Evolutionary conservation across 2,329 filamentous ascomycete genomes (phyloP).

Genomic region (Neofusicoccum kwambonambiense): DNA sequence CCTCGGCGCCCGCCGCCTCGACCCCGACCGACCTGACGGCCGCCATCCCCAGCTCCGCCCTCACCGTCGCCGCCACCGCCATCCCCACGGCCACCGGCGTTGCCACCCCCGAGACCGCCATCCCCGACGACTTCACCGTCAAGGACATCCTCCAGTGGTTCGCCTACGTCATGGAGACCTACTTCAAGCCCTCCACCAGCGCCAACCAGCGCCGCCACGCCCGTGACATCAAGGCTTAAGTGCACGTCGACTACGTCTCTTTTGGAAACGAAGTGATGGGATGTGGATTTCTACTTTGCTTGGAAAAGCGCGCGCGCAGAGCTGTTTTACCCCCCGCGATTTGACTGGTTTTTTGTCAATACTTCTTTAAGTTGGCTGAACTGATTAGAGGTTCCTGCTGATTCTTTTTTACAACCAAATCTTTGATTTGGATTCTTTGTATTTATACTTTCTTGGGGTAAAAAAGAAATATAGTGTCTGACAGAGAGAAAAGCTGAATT

Average conservation of each 20-base stretch:
- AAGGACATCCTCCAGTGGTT: conserved; percentile 36
- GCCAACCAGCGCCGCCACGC: conserved; percentile 19
- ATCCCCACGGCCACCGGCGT: conserved; percentile 15
- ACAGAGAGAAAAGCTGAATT: not conserved
- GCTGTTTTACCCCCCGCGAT: no score
- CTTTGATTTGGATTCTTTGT: not conserved
- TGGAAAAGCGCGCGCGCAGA: no score
- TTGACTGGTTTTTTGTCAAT: no score
- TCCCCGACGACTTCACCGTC: conserved; percentile 34
- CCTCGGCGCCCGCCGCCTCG: conserved; percentile 9
- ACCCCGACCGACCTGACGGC: conserved; percentile 19
- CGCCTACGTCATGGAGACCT: conserved; percentile 21
- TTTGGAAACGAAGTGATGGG: no score
- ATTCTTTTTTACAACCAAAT: not conserved
- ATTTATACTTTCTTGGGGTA: not conserved
- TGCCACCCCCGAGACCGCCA: conserved; percentile 7
- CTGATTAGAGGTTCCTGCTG: not conserved
- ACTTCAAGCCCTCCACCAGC: conserved; percentile 4
- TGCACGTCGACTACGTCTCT: no score
- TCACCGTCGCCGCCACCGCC: conserved; percentile 3
- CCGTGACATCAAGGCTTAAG: conserved; percentile 11
- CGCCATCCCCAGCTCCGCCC: conserved; percentile 20
- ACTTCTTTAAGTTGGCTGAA: not conserved
- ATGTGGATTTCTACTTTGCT: no score
- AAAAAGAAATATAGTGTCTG: not conserved